Percentiles rank a stretch among this genome's conserved stretches.
Evolutionary conservation across 495 filamentous ascomycete species (phyloP).

Genomic region (Niebla homalea): DNA sequence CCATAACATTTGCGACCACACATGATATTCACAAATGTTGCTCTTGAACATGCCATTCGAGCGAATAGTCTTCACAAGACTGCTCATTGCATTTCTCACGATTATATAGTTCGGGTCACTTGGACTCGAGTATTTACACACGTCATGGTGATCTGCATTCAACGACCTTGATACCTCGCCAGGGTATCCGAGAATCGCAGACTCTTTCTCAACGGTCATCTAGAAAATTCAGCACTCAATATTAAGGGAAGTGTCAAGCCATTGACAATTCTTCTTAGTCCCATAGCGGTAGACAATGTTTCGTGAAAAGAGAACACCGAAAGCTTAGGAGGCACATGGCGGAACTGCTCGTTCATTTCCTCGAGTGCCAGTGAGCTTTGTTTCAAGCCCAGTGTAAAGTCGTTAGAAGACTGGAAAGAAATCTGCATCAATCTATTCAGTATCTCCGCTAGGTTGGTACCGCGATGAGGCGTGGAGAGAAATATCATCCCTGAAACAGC

Average conservation of each 20-base stretch:
- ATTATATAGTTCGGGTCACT: constrained; percentile 30
- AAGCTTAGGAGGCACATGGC: constrained; percentile 24
- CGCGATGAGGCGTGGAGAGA: constrained; percentile 37
- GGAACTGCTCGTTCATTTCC: constrained; percentile 37
- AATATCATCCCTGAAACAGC: constrained; percentile 30
- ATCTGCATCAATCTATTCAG: constrained; percentile 23
- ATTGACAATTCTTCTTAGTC: constrained; percentile 17
- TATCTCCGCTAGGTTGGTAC: constrained; percentile 28
- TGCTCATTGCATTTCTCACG: constrained; percentile 22
- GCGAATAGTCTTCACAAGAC: too few species aligned
- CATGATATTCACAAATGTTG: too few species aligned
- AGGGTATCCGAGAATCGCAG: constrained; percentile 31
- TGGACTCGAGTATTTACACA: constrained; percentile 33
- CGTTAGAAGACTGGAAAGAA: constrained; percentile 18
- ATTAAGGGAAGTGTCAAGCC: not conserved
- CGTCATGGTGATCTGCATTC: constrained; percentile 33
- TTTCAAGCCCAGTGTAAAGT: constrained; percentile 30
- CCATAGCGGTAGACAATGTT: constrained; percentile 24
- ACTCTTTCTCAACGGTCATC: constrained; percentile 32
- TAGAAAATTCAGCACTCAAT: not conserved
- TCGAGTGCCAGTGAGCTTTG: constrained; percentile 23
- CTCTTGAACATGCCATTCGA: too few species aligned
- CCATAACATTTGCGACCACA: too few species aligned
- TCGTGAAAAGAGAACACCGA: constrained; percentile 37
- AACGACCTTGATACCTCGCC: constrained; percentile 28